Evolutionary conservation across 768 basidiomycete genomes (phyloP), one percentile per base, ranked within the genome.

Genomic region (Collybia mongolica): DNA sequence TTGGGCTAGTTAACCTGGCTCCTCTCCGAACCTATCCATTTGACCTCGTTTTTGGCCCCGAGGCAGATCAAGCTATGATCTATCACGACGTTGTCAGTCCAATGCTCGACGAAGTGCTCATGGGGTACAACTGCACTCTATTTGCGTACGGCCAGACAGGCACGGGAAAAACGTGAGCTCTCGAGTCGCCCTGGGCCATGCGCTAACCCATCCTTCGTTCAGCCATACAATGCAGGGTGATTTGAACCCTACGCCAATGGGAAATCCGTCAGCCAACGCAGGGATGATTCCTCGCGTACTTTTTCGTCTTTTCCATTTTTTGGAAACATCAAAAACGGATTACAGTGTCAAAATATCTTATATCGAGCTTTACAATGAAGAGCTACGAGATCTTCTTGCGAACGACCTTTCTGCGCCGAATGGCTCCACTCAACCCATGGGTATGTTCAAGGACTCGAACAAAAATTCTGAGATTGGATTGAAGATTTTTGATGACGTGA

Each of bases 121-220:
- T 81, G 66, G 97, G 97, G 5, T 99, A 97, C 74, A 98, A 98
- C 63, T 98, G 96, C 64, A 96, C 93, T 0, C 74, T 99, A 18
- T 98, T 98, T 69, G 95, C 95, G 3, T 99, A 99, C 64, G 97
- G 97, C 1, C 97, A 98, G 67, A 98, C 97, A 0, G 97, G 97
- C 0, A 98, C 97, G 0, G 97, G 97, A 18, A 99, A 99, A 73
- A 98, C 97, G 93, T 97, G 65, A 59, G 91, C 74, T 3, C 14
- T 29, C 28, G 7, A 39, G n/a, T 43, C 44, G 24, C 40, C 22
- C n/a, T 37, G 44, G 17, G 41, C 15, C 15, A 43, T 44, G 36
- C 19, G 49, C 26, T 46, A 19, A 56, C 45, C 7, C 7, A 26
- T 32, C 11, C 20, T 43, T 35, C 20, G 11, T 35, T 14, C 46